Evolutionary conservation across 306 rosid species (phyloP), one percentile per base, ranked within the genome.

Genomic region (Vicia sativa): DNA sequence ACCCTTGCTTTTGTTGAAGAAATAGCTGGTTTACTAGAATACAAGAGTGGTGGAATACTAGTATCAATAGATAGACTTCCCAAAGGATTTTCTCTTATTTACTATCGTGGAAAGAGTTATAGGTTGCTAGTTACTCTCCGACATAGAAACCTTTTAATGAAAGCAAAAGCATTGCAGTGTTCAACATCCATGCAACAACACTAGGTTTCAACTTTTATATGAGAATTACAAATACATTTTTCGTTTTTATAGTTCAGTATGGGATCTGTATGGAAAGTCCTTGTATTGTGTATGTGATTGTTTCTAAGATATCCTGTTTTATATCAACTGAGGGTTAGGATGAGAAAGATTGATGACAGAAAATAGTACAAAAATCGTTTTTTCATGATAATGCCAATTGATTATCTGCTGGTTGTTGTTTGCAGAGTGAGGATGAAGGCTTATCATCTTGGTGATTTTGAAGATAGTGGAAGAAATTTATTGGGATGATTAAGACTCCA

Each of bases 31-130:
- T 76, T 93, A 61, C 74, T 93, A 82, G 96, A 87, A 82, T 83
- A 73, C 56, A 93, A 87, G 81, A 93, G 96, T 74, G 96, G 96
- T 46, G 99, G 99, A 50, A 88, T 93, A 69, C 86, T 93, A 23
- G 96, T 90, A 42, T 87, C 97, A 41, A 88, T 93, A 74, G 97
- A 88, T 68, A 82, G 87, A 85, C 79, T 87, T 68, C 97, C 99
- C 26, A 93, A 93, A 75, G 99, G 99, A 19, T 90, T 68, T 80
- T 76, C 87, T 66, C 87, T 93, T 73, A 85, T 90, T 67, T 93
- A 88, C 83, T 87, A 90, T 70, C 97, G 99, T 37, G 99, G 99
- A 78, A 95, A 95, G 86, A 88, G 88, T 82, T 95, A 95, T 71
- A 79, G 79, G 73, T 85, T 91, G 38, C 96, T 92, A 57, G 70